Percentiles rank a stretch among this genome's conserved stretches.
phyloP scores from a whole-genome alignment of 345 rosid species.

The Aegle marmelos region DNA sequence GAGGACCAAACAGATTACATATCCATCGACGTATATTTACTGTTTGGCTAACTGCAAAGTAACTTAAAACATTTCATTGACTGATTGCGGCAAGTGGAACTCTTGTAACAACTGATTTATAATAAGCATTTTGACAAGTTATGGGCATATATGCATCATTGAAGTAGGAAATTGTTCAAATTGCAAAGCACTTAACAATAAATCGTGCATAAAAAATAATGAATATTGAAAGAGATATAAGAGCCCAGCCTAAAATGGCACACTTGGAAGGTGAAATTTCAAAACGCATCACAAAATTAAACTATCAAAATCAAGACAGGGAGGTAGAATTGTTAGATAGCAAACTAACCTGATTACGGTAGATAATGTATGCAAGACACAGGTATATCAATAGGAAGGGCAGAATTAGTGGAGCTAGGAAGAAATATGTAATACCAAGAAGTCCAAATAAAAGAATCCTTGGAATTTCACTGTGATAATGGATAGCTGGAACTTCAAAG shows the following conservation, averaged over 20 bases:
- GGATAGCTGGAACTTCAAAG: constrained; percentile 67
- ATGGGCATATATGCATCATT: neutral
- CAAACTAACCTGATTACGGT: constrained; percentile 73
- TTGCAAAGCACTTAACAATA: neutral
- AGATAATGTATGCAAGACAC: constrained; percentile 77
- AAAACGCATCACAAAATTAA: neutral
- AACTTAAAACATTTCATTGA: neutral
- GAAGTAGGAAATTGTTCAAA: neutral
- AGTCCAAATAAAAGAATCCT: constrained; percentile 85
- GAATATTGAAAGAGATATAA: neutral
- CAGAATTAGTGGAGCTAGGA: constrained; percentile 87
- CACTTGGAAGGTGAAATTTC: neutral
- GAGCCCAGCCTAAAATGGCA: neutral
- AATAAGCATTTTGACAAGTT: neutral
- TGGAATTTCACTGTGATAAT: constrained; percentile 80
- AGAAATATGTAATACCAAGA: constrained; percentile 88
- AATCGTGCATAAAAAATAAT: neutral
- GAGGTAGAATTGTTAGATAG: neutral
- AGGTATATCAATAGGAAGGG: constrained; percentile 88
- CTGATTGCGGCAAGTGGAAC: neutral
- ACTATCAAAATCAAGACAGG: neutral
- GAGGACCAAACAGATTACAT: neutral
- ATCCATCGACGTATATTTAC: neutral
- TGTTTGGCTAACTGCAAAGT: neutral
- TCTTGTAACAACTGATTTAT: neutral